phyloP scores from a whole-genome alignment of 139 green algal genomes.

The Chlamydomonas sp. region DNA sequence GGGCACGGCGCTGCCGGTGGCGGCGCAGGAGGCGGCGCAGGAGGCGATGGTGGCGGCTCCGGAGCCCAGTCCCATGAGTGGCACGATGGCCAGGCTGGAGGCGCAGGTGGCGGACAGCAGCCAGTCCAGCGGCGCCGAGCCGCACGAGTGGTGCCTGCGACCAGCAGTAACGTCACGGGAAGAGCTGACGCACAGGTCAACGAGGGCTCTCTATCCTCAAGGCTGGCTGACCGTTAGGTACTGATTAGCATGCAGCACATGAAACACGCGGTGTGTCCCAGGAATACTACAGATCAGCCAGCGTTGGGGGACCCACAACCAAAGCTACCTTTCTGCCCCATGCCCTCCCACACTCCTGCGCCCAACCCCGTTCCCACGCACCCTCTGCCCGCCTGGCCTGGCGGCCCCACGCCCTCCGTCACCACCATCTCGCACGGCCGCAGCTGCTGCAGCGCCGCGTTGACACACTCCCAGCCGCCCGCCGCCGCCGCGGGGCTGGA shows the following conservation, averaged over 20 bases:
- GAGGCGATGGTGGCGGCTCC: not conserved
- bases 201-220: no score
- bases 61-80: slow-evolving; percentile 4
- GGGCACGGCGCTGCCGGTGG: not conserved
- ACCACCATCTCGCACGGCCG: slow-evolving; percentile 16
- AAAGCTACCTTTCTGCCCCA: no score
- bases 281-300: no score
- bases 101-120: slow-evolving; percentile 7
- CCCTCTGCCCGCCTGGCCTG: not conserved
- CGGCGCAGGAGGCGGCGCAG: not conserved
- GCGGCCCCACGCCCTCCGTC: slow-evolving; percentile 10
- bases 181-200: no score
- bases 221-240: no score
- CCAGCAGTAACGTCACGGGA: not conserved
- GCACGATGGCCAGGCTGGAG: slow-evolving; percentile 1
- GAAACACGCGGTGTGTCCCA: no score
- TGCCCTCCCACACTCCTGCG: not conserved
- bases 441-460: not conserved
- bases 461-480: not conserved
- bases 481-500: not conserved
- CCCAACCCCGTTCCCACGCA: not conserved
- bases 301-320: no score
- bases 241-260: no score
- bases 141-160: not conserved
- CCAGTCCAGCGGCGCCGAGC: slow-evolving; percentile 20